Percentiles rank a stretch among this genome's conserved stretches.
These are phyloP conservation scores for Panellus pusillus DNA, from an alignment of 768 basidiomycete species.

Conservation along the genomic window DNA sequence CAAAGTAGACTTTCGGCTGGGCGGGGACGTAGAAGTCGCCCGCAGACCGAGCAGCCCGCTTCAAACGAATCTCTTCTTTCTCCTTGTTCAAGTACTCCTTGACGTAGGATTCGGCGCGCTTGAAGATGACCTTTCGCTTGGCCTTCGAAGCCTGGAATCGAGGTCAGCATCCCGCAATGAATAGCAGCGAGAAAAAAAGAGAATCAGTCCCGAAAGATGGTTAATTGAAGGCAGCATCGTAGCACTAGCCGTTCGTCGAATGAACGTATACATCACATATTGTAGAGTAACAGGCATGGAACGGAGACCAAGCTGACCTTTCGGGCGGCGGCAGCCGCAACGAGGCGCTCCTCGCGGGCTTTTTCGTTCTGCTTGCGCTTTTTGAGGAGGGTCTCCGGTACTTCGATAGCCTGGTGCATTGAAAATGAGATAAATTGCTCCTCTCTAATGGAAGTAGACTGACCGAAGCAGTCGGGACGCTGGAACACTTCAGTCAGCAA, in stretches of 20 bases:
- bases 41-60: constrained; percentile 85
- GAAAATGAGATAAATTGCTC: constrained; percentile 14
- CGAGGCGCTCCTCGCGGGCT: constrained; percentile 89
- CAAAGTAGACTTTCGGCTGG: constrained; percentile 96
- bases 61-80: constrained; percentile 94
- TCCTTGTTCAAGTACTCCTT: constrained; percentile 94
- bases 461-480: constrained; percentile 61
- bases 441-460: constrained; percentile 25
- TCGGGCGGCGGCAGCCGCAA: constrained; percentile 78
- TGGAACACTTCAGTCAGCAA: constrained; percentile 24
- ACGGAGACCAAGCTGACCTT: constrained; percentile 61
- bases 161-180: constrained; percentile 6
- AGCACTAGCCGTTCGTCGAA: constrained; percentile 80
- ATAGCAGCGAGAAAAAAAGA: constrained; percentile 17
- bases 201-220: constrained; percentile 91
- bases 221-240: constrained; percentile 83
- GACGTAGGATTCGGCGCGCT: constrained; percentile 97
- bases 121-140: constrained; percentile 97
- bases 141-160: constrained; percentile 72
- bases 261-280: constrained; percentile 80
- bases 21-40: constrained; percentile 98
- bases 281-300: constrained; percentile 11
- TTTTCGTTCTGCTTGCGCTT: constrained; percentile 98
- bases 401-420: constrained; percentile 77
- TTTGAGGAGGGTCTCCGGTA: constrained; percentile 99